These are phyloP conservation scores for Saccharomyces hybrid DNA, from an alignment of 1,139 yeast species.

Conservation along the genomic window DNA sequence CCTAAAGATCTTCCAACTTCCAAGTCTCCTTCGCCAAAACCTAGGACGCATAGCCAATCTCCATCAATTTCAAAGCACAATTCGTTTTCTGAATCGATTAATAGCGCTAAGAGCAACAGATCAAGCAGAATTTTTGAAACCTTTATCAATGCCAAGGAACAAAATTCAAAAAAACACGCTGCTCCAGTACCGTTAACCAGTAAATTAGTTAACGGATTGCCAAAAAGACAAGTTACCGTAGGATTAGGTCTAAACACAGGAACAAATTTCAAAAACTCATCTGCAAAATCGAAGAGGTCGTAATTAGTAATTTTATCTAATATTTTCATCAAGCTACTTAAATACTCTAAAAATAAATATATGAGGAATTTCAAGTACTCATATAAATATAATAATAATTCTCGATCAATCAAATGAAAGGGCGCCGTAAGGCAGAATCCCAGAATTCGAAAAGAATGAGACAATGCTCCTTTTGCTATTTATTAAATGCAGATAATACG, in stretches of 20 bases:
- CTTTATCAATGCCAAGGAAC: slow-evolving; percentile 30
- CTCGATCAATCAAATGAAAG: not conserved
- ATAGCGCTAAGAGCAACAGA: slow-evolving; percentile 3
- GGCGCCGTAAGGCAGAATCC: no score
- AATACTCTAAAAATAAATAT: not conserved
- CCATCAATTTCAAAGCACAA: slow-evolving; percentile 2
- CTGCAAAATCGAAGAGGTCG: slow-evolving; percentile 4
- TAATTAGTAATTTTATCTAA: not conserved
- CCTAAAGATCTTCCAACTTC: slow-evolving; percentile 5
- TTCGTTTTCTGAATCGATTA: not conserved
- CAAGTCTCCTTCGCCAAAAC: slow-evolving; percentile 2
- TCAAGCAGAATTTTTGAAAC: slow-evolving; percentile 29
- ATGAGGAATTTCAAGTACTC: not conserved
- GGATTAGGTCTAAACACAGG: slow-evolving; percentile 18
- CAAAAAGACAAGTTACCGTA: slow-evolving; percentile 16
- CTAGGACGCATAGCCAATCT: slow-evolving; percentile 3
- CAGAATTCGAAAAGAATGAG: not conserved
- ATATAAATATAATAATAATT: no score
- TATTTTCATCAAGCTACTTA: not conserved
- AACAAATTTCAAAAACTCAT: slow-evolving; percentile 3
- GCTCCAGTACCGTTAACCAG: slow-evolving; percentile 27
- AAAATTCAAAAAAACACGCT: slow-evolving; percentile 16
- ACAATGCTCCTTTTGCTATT: no score
- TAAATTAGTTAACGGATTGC: slow-evolving; percentile 33
- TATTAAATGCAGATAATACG: no score